Evolutionary conservation across 169 alveolate species (phyloP), one percentile per base, ranked within the genome.

Genomic region (Eimeria praecox): DNA sequence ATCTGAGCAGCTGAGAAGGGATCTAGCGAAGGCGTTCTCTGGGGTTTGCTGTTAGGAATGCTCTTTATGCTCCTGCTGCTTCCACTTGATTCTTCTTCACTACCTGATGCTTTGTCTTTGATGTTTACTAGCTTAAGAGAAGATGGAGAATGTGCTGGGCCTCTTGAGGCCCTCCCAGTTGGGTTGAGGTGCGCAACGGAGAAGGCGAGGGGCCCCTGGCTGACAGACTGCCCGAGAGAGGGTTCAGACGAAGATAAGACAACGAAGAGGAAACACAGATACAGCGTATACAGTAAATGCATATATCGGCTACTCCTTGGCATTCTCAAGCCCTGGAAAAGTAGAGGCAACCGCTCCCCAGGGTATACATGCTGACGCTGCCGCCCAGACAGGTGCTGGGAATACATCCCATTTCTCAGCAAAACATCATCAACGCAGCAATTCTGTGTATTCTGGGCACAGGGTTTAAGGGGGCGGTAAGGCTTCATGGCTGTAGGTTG

Each of bases 1-100:
- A 85, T 56, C 30, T 85, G 92, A 20, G 92, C 92, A 16, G 92
- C 92, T 27, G 92, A 85, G 75, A 85, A 85, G 27, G 71, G 71
- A 56, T 85, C 92, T 14, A 42, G 33, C 10, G 18, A 0, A 52
- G 62, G 24, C 18, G 62, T 12, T 52, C 18, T 52, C 18, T 52
- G 62, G 9, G 9, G 5, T 14, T 5, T 59, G 69, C 8, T 14
- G n/a, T n/a, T 59, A 22, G 30, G 0, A n/a, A 5, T 9, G 69
- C n/a, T 59, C 30, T 22, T 59, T 1, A n/a, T 18, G 20, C 3
- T 9, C 22, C 22, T 59, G 30, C 0, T 12, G 27, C 20, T 59
- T 22, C n/a, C 30, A 0, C 30, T 1, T 59, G 69, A 16, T 20
- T 59, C 69, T 12, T n/a, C 69, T 5, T 49, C 56, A 49, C 56